These are phyloP conservation scores for Alternaria brassicae DNA, from an alignment of 2,329 filamentous ascomycete genomes.

Conservation along the genomic window DNA sequence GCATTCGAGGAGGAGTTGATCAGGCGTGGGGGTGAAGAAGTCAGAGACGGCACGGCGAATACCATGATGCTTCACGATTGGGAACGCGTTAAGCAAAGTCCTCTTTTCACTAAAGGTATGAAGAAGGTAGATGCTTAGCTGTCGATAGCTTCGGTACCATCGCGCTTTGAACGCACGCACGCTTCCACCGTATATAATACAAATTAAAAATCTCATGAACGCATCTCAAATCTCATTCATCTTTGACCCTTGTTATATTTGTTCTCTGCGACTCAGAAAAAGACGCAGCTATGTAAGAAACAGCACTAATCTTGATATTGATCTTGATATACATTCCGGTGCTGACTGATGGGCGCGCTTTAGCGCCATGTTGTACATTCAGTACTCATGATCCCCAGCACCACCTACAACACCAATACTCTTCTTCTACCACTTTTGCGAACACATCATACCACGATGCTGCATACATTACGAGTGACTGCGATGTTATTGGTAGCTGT, in stretches of 20 bases:
- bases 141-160: neutral
- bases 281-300: neutral
- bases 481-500: neutral
- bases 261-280: neutral
- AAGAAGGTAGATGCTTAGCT: constrained; percentile 4
- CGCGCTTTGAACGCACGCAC: neutral
- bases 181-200: neutral
- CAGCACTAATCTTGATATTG: too few relatives aligned
- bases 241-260: neutral
- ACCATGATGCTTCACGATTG: constrained; percentile 48
- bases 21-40: constrained; percentile 43
- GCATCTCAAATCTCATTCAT: neutral
- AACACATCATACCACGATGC: neutral
- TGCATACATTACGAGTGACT: neutral
- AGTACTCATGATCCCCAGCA: neutral
- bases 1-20: constrained; percentile 57
- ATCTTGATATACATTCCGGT: neutral
- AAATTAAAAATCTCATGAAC: neutral
- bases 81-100: constrained; percentile 45
- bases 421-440: neutral
- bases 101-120: constrained; percentile 45
- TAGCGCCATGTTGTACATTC: neutral
- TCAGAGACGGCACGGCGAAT: constrained; percentile 42
- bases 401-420: neutral
- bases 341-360: neutral